These are phyloP conservation scores for Physaria fendleri DNA, from an alignment of 345 rosid species.

Conservation along the genomic window DNA sequence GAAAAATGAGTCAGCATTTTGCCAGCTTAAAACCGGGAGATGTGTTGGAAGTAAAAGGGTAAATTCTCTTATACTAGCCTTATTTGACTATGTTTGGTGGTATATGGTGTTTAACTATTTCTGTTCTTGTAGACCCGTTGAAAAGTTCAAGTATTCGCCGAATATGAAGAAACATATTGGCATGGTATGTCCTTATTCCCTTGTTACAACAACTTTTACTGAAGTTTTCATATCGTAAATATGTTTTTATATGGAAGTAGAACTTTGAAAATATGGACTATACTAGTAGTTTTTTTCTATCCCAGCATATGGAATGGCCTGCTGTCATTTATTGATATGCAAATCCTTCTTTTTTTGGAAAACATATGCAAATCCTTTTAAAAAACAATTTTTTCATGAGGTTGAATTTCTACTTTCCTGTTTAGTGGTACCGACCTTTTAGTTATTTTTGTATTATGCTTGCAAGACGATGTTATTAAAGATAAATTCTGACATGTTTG, in stretches of 20 bases:
- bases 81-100: background rate
- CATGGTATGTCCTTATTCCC: constrained; percentile 54
- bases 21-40: constrained; percentile 92
- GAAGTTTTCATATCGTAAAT: background rate
- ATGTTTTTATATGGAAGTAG: background rate
- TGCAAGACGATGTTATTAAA: background rate
- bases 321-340: background rate
- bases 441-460: background rate
- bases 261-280: constrained; percentile 2
- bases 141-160: constrained; percentile 79
- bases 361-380: background rate
- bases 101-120: constrained; percentile 1
- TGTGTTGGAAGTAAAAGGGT: constrained; percentile 92
- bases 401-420: background rate
- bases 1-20: constrained; percentile 98
- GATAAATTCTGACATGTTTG: background rate
- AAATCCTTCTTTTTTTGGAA: too few species aligned
- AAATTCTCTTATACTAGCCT: constrained; percentile 2
- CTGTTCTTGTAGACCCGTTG: constrained; percentile 71
- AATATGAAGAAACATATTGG: constrained; percentile 98
- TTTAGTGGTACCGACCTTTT: constrained; percentile 1
- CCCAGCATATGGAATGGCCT: background rate
- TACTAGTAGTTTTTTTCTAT: constrained; percentile 3
- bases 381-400: background rate
- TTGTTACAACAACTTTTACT: background rate